These are phyloP conservation scores for Laburnicola sp. DNA, from an alignment of 2,329 filamentous ascomycete genomes.

Conservation along the genomic window DNA sequence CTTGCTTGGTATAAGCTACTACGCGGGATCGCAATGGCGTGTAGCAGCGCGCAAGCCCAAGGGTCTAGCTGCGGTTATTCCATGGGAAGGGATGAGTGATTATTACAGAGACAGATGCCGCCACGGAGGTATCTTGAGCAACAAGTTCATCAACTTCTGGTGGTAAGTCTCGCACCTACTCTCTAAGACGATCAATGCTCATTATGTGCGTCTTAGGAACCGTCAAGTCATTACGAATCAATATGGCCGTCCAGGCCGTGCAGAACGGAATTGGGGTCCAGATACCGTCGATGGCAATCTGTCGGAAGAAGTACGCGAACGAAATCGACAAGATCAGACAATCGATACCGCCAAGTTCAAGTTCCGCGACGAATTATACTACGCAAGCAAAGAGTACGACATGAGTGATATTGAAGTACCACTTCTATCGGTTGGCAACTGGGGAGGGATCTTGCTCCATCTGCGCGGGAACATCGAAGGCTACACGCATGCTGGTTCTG, in stretches of 20 bases:
- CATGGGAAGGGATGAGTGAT: slow-evolving; percentile 61
- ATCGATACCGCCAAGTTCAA: slow-evolving; percentile 46
- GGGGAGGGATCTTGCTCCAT: slow-evolving; percentile 71
- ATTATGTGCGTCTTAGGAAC: slow-evolving; percentile 36
- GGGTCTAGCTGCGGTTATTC: slow-evolving; percentile 56
- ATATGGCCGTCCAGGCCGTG: slow-evolving; percentile 61
- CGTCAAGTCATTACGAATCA: slow-evolving; percentile 68
- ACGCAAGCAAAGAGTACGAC: slow-evolving; percentile 66
- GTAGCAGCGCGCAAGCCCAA: slow-evolving; percentile 57
- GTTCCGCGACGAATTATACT: slow-evolving; percentile 67
- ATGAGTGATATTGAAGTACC: slow-evolving; percentile 69
- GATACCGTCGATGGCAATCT: slow-evolving; percentile 63
- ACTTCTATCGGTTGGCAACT: slow-evolving; percentile 68
- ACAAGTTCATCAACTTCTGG: slow-evolving; percentile 57
- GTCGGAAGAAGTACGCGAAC: slow-evolving; percentile 54
- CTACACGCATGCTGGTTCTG: slow-evolving; percentile 64
- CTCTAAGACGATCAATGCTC: no score
- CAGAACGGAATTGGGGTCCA: slow-evolving; percentile 57
- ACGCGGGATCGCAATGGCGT: slow-evolving; percentile 56
- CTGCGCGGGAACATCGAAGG: slow-evolving; percentile 70
- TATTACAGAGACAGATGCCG: slow-evolving; percentile 54
- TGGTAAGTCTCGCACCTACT: slow-evolving; percentile 46
- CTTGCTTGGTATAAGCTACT: slow-evolving; percentile 56
- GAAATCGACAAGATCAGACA: slow-evolving; percentile 50
- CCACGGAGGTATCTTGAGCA: slow-evolving; percentile 45